phyloP scores from a whole-genome alignment of 1,284 basidiomycete species.

The Fomitiporia mediterranea region DNA sequence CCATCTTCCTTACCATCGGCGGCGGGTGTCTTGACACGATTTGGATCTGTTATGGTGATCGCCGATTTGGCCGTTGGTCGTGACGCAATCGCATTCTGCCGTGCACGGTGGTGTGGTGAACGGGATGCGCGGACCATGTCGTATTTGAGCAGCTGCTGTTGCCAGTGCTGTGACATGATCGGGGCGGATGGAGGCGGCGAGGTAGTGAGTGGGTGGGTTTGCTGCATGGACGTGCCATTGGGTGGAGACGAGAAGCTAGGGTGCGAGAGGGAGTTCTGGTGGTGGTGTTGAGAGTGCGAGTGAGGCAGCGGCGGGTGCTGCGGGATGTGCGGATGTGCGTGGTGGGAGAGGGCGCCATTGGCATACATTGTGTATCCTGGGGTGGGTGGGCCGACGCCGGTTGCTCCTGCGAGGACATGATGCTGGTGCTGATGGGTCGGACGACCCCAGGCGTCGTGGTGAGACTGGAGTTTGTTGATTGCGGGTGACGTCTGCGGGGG shows the following conservation, averaged over 20 bases:
- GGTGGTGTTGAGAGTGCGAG: slow-evolving; percentile 58
- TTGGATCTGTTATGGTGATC: slow-evolving; percentile 81
- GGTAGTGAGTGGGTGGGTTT: slow-evolving; percentile 56
- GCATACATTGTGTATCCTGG: slow-evolving; percentile 69
- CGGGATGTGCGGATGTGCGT: slow-evolving; percentile 42
- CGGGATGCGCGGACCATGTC: slow-evolving; percentile 74
- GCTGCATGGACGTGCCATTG: slow-evolving; percentile 51
- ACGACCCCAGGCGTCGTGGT: slow-evolving; percentile 68
- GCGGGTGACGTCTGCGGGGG: slow-evolving; percentile 76
- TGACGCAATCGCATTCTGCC: slow-evolving; percentile 74
- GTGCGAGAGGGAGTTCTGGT: slow-evolving; percentile 71
- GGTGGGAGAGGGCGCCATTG: slow-evolving; percentile 64
- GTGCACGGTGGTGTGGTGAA: slow-evolving; percentile 75
- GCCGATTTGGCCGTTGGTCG: slow-evolving; percentile 73
- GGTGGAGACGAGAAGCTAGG: slow-evolving; percentile 56
- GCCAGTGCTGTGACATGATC: slow-evolving; percentile 71
- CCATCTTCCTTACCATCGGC: slow-evolving; percentile 34
- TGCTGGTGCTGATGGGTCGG: slow-evolving; percentile 40
- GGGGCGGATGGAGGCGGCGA: slow-evolving; percentile 55
- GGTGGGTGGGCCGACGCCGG: slow-evolving; percentile 53
- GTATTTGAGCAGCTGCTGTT: slow-evolving; percentile 75
- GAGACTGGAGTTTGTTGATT: slow-evolving; percentile 59
- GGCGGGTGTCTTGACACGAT: slow-evolving; percentile 46
- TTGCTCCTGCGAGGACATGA: slow-evolving; percentile 53
- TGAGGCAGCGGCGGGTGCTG: slow-evolving; percentile 56